Percentiles rank a stretch among this genome's conserved stretches.
Conservation (phyloP, 495 filamentous ascomycete species). For the Penicillium taxi region DNA sequence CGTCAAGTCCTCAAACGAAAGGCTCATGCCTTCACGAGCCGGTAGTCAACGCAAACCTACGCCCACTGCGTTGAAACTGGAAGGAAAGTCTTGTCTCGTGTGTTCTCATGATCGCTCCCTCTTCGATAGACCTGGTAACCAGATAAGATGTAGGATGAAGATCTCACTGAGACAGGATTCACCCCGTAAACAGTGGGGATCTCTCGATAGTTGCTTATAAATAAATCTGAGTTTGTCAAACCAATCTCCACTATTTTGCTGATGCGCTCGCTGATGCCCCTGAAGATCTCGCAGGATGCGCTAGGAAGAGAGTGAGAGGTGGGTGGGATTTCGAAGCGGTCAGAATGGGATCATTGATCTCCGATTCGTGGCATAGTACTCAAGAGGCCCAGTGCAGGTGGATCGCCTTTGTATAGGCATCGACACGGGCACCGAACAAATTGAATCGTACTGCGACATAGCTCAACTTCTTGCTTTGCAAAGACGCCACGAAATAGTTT, state of each 20-base stretch:
- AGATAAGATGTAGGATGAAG: slow-evolving; percentile 1
- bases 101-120: slow-evolving; percentile 9
- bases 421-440: slow-evolving; percentile 15
- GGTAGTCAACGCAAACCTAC: slow-evolving; percentile 4
- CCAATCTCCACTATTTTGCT: slow-evolving; percentile 39
- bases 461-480: slow-evolving; percentile 42
- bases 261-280: slow-evolving; percentile 55
- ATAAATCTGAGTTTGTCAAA: no score
- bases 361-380: slow-evolving; percentile 31
- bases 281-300: slow-evolving; percentile 21
- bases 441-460: slow-evolving; percentile 33
- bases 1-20: slow-evolving; percentile 11
- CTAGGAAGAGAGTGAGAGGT: slow-evolving; percentile 8
- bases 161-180: slow-evolving; percentile 15
- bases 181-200: slow-evolving; percentile 16
- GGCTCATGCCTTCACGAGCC: not conserved
- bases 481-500: slow-evolving; percentile 24
- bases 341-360: slow-evolving; percentile 20
- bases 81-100: slow-evolving; percentile 2
- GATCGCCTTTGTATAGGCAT: slow-evolving; percentile 10
- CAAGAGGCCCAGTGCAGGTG: slow-evolving; percentile 21
- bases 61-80: slow-evolving; percentile 8
- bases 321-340: slow-evolving; percentile 15
- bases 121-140: slow-evolving; percentile 1
- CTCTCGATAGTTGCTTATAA: slow-evolving; percentile 1